Evolutionary conservation across 1,284 basidiomycete species (phyloP).

Genomic region (Coniferiporia sulphurascens): DNA sequence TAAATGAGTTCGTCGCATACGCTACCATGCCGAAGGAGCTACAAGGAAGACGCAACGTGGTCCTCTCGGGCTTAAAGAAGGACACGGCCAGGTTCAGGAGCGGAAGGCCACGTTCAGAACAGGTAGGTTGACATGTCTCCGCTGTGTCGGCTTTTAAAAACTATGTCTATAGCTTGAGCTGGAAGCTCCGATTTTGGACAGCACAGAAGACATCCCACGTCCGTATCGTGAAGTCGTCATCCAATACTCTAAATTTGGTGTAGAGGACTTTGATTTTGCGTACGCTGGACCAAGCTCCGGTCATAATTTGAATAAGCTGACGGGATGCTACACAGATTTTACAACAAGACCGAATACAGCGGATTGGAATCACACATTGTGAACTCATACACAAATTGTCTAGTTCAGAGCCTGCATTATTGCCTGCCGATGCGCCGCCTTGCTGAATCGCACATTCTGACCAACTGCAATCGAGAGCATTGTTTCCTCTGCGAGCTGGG

Average conservation of each 20-base stretch:
- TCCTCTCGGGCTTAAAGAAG: conserved; percentile 44
- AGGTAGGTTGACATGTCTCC: conserved; percentile 31
- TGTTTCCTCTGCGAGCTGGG: conserved; percentile 95
- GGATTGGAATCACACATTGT: conserved; percentile 97
- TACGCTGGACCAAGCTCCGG: conserved; percentile 30
- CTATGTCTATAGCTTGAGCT: conserved; percentile 37
- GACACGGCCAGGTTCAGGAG: conserved; percentile 76
- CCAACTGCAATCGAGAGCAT: conserved; percentile 82
- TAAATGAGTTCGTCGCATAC: conserved; percentile 87
- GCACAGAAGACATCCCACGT: conserved; percentile 65
- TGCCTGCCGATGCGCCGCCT: conserved; percentile 71
- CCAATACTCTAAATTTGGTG: conserved; percentile 98
- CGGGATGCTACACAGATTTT: conserved; percentile 57
- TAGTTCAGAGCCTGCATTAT: conserved; percentile 91
- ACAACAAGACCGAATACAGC: conserved; percentile 85
- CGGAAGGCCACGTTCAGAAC: conserved; percentile 53
- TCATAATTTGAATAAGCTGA: not conserved
- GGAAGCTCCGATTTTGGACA: conserved; percentile 44
- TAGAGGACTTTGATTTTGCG: conserved; percentile 99
- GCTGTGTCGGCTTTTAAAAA: not conserved
- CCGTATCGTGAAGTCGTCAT: conserved; percentile 93
- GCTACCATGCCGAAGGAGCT: conserved; percentile 81
- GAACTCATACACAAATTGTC: conserved; percentile 94
- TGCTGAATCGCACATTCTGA: conserved; percentile 89
- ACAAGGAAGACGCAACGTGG: conserved; percentile 77